Conservation (phyloP, 495 filamentous ascomycete species). For the Neurospora sp. region DNA sequence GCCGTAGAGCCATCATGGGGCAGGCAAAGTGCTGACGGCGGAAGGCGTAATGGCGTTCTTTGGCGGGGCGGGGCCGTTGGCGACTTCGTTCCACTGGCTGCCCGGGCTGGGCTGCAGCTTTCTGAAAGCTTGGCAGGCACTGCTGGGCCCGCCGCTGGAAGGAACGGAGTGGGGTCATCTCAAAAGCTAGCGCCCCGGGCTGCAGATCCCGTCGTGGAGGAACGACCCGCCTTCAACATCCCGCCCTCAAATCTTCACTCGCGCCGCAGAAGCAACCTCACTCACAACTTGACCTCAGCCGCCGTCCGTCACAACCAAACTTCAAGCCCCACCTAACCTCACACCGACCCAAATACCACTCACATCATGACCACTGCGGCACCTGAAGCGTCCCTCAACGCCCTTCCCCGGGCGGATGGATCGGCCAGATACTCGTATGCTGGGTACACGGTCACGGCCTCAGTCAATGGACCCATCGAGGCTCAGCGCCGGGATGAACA, state of each 20-base stretch:
- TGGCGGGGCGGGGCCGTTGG: neutral
- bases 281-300: neutral
- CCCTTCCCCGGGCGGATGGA: constrained; percentile 69
- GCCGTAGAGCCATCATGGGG: neutral
- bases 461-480: constrained; percentile 90
- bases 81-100: neutral
- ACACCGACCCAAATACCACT: neutral
- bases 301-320: neutral
- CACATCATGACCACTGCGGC: constrained; percentile 34
- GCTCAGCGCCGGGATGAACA: constrained; percentile 77
- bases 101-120: neutral
- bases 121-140: neutral
- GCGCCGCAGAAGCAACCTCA: neutral
- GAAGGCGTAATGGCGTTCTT: neutral
- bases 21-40: neutral
- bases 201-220: neutral
- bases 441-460: constrained; percentile 70
- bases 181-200: neutral
- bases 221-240: neutral
- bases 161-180: neutral
- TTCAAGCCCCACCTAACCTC: neutral
- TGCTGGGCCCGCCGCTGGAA: neutral
- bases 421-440: constrained; percentile 73
- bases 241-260: constrained; percentile 3
- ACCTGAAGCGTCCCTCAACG: constrained; percentile 40